Evolutionary conservation across 306 rosid genomes (phyloP).

Genomic region (Alnus rubra): DNA sequence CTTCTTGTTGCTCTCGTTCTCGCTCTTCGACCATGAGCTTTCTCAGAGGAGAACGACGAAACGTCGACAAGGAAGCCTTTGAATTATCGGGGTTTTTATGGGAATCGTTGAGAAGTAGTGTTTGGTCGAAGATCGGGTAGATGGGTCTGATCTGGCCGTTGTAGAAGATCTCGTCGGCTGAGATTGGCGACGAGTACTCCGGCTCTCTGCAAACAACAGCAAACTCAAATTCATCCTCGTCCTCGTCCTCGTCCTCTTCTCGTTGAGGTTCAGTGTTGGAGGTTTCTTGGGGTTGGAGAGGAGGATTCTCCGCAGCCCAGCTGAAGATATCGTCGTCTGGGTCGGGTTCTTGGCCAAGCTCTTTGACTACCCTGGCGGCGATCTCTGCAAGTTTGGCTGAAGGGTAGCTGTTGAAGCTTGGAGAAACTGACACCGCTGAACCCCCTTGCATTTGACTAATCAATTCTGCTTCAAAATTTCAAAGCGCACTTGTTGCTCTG

Average conservation of each 20-base stretch:
- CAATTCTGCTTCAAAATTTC: not conserved
- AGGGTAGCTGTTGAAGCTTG: conserved; percentile 72
- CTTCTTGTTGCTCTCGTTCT: conserved; percentile 31
- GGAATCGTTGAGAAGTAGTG: conserved; percentile 29
- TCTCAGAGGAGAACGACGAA: conserved; percentile 55
- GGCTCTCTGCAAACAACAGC: conserved; percentile 42
- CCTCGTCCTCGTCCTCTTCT: conserved; percentile 15
- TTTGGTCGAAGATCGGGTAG: conserved; percentile 59
- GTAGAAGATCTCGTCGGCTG: conserved; percentile 84
- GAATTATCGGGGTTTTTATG: not conserved
- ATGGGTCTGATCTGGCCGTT: conserved; percentile 77
- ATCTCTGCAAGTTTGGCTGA: conserved; percentile 60
- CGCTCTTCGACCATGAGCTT: conserved; percentile 75
- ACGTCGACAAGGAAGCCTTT: not conserved
- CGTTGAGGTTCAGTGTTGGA: not conserved
- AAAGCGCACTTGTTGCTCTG: not conserved
- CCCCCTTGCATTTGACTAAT: conserved; percentile 24
- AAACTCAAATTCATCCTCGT: conserved; percentile 62
- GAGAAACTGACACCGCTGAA: conserved; percentile 49
- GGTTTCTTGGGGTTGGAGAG: not conserved
- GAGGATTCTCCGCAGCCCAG: conserved; percentile 11
- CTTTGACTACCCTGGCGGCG: conserved; percentile 68
- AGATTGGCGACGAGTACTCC: conserved; percentile 39
- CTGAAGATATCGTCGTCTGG: conserved; percentile 26
- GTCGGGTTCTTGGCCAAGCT: conserved; percentile 43